Evolutionary conservation across 257 asterid species (phyloP), one percentile per base, ranked within the genome.

Genomic region (Nicotiana obtusifolia): DNA sequence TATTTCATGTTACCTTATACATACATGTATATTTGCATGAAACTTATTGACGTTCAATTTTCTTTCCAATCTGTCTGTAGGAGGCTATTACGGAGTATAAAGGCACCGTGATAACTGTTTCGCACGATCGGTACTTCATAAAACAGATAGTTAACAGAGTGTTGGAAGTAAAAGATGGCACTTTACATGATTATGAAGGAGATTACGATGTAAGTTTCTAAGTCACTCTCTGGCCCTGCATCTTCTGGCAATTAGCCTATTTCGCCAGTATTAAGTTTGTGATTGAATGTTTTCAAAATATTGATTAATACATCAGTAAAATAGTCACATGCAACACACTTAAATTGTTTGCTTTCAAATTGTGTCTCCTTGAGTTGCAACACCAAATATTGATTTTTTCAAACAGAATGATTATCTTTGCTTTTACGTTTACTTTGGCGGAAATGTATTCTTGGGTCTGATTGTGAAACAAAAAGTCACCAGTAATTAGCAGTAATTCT

Each of bases 81-180:
- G 99, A 95, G 85, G 98, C 99, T 0, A 96, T 96, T 81, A 94
- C 88, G 53, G 99, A 96, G 88, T 96, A 96, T 85, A 31, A 88
- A 85, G 99, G 99, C 81, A 96, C 99, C 4, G 97, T 96, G 47
- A 93, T 96, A 65, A 82, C 99, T 37, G 99, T 96, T 81, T 96
- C 99, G 66, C 99, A 96, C 28, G 99, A 96, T 88, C 90, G 99
- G 80, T 96, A 96, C 93, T 96, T 96, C 91, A 93, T 96, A 77
- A 94, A 86, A 91, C 98, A 94, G 88, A 93, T 96, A 13, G 99
- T 96, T 30, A 96, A 96, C 85, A 86, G 99, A 81, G 99, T 96
- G 64, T 78, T 96, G 90, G 99, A 96, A 91, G 98, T 96, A 35
- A 90, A 89, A 86, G 97, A 93, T 17, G 97, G 99, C 44, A 81